Percentiles rank a stretch among this genome's conserved stretches.
These are phyloP conservation scores for Trypanosoma conorhini DNA, from an alignment of 208 protist species.

Conservation along the genomic window DNA sequence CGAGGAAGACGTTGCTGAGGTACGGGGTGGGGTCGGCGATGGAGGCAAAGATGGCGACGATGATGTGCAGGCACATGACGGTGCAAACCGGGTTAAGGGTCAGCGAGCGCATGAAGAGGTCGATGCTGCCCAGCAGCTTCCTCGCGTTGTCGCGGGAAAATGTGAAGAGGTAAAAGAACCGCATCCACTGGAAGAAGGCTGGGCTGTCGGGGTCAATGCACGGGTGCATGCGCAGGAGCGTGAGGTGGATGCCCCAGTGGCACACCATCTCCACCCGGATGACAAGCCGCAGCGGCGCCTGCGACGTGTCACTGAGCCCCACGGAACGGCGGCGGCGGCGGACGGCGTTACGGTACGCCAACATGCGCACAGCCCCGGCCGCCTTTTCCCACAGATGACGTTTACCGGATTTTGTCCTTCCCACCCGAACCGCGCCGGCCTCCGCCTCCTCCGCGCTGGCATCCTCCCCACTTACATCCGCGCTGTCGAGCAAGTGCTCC, in stretches of 20 bases:
- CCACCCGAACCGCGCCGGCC: not conserved
- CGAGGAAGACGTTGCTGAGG: slow-evolving; percentile 56
- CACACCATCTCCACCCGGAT: slow-evolving; percentile 67
- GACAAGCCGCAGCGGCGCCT: slow-evolving; percentile 46
- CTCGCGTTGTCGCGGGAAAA: slow-evolving; percentile 53
- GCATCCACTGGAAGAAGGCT: slow-evolving; percentile 48
- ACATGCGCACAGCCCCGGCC: slow-evolving; percentile 47
- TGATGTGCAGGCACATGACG: slow-evolving; percentile 57
- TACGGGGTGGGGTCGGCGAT: slow-evolving; percentile 54
- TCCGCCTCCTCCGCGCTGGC: not conserved
- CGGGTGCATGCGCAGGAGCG: slow-evolving; percentile 55
- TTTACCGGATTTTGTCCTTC: not conserved
- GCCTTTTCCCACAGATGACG: slow-evolving; percentile 45
- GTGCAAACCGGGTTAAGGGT: slow-evolving; percentile 12
- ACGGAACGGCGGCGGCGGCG: slow-evolving; percentile 46
- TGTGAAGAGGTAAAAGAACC: slow-evolving; percentile 83
- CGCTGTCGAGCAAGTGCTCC: not conserved
- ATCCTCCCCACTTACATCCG: slow-evolving; percentile 4
- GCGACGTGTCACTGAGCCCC: slow-evolving; percentile 56
- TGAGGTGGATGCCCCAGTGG: slow-evolving; percentile 69
- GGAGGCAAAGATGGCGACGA: slow-evolving; percentile 59
- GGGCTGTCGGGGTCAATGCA: slow-evolving; percentile 30
- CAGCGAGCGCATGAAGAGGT: slow-evolving; percentile 45
- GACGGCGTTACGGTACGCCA: slow-evolving; percentile 53
- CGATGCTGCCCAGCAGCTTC: slow-evolving; percentile 42